These are phyloP conservation scores for Neonectria neomacrospora DNA, from an alignment of 2,329 filamentous ascomycete species.

Conservation along the genomic window DNA sequence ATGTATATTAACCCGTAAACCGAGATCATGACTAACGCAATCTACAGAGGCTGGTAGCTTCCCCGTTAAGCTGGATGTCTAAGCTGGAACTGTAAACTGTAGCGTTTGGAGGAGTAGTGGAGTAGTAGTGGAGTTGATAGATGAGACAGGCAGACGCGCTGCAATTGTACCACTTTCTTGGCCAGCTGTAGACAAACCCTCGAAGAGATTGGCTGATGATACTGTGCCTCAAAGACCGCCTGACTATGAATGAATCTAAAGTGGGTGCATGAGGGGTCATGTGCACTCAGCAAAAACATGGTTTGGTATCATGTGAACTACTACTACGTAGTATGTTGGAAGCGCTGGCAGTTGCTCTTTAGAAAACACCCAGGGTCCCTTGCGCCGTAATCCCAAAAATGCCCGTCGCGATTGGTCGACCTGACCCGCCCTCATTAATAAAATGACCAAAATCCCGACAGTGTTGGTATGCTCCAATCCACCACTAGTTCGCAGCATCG, in stretches of 20 bases:
- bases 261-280: slow-evolving; percentile 15
- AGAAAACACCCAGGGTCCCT: slow-evolving; percentile 31
- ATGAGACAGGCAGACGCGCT: slow-evolving; percentile 48
- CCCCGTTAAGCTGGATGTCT: slow-evolving; percentile 72
- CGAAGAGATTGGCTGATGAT: slow-evolving; percentile 37
- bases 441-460: slow-evolving; percentile 18
- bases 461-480: slow-evolving; percentile 2
- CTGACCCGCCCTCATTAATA: slow-evolving; percentile 15
- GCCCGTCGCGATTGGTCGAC: slow-evolving; percentile 34
- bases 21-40: slow-evolving; percentile 44
- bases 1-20: slow-evolving; percentile 52
- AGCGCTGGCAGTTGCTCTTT: slow-evolving; percentile 33
- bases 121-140: slow-evolving; percentile 43
- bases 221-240: slow-evolving; percentile 22
- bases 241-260: slow-evolving; percentile 33
- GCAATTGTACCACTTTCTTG: slow-evolving; percentile 52
- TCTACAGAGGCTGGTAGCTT: slow-evolving; percentile 74
- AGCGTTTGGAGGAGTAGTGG: slow-evolving; percentile 39
- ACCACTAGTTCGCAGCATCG: slow-evolving; percentile 52
- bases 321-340: slow-evolving; percentile 26
- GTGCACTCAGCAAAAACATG: slow-evolving; percentile 18
- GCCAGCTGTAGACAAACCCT: slow-evolving; percentile 44
- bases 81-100: slow-evolving; percentile 46
- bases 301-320: slow-evolving; percentile 38
- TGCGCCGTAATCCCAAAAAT: slow-evolving; percentile 42